Conservation (phyloP, 768 basidiomycete genomes). For the Mycena epipterygia region DNA sequence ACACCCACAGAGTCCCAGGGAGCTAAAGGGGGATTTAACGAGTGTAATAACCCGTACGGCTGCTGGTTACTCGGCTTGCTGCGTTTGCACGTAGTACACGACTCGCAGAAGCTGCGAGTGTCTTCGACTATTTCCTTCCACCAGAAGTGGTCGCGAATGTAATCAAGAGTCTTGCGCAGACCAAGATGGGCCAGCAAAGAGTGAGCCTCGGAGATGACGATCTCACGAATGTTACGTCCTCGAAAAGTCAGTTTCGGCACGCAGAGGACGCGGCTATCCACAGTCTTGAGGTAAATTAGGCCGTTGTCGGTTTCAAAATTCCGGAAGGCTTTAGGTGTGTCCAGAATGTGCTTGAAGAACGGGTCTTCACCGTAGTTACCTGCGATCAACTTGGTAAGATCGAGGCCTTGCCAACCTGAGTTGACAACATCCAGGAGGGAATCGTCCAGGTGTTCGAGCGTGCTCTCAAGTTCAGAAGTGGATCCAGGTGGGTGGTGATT, state of each 20-base stretch:
- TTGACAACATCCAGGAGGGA: too few relatives aligned
- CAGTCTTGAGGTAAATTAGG: slow-evolving; percentile 1
- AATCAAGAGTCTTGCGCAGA: slow-evolving; percentile 42
- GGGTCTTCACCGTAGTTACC: background rate
- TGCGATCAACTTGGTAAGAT: background rate
- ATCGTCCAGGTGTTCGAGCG: too few relatives aligned
- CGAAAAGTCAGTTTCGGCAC: background rate
- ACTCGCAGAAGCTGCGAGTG: slow-evolving; percentile 35
- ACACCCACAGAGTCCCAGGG: slow-evolving; percentile 28
- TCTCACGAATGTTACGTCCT: slow-evolving; percentile 21
- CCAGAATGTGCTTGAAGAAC: background rate
- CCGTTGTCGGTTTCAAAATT: slow-evolving; percentile 26
- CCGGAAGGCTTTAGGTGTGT: slow-evolving; percentile 18
- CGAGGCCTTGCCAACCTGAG: background rate
- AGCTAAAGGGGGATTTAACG: slow-evolving; percentile 26
- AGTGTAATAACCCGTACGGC: background rate
- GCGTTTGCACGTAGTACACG: slow-evolving; percentile 14
- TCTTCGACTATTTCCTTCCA: too few relatives aligned
- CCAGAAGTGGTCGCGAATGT: slow-evolving; percentile 36
- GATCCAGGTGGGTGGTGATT: too few relatives aligned
- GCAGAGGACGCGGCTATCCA: slow-evolving; percentile 1
- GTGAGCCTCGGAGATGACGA: slow-evolving; percentile 38
- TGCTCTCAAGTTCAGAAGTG: too few relatives aligned
- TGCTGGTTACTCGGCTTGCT: background rate
- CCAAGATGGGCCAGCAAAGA: slow-evolving; percentile 51